Percentiles rank a stretch among this genome's conserved stretches.
These are phyloP conservation scores for Linnemannia zychae DNA, from an alignment of 192 early-diverging fungal species.

Conservation along the genomic window DNA sequence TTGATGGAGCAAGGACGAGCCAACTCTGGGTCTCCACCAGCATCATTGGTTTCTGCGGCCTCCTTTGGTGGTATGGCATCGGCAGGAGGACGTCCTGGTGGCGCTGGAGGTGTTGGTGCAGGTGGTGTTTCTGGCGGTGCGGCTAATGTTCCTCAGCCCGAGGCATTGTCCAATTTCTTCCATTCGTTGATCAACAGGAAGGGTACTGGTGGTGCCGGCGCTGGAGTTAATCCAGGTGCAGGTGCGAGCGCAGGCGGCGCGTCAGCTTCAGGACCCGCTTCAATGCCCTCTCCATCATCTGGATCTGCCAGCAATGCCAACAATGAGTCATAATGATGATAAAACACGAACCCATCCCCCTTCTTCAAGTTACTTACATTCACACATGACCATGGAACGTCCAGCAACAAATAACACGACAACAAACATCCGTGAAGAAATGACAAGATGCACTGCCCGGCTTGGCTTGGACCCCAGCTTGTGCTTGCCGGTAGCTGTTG, in stretches of 20 bases:
- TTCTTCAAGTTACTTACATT: no score
- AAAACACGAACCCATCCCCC: constrained; percentile 5
- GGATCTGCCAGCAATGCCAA: background rate
- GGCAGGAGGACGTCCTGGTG: constrained; percentile 1
- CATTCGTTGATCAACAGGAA: constrained; percentile 83
- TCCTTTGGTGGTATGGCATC: constrained; percentile 26
- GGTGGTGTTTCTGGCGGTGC: constrained; percentile 20
- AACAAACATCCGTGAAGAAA: background rate
- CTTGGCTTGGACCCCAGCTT: background rate
- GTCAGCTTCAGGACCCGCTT: background rate
- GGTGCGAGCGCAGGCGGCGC: constrained; percentile 2
- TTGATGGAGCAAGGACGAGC: constrained; percentile 31
- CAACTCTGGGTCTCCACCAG: constrained; percentile 4
- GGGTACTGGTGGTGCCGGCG: constrained; percentile 52
- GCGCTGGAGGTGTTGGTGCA: background rate
- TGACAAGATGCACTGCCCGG: background rate
- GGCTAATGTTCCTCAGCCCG: constrained; percentile 68
- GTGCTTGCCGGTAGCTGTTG: background rate
- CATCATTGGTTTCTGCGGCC: background rate
- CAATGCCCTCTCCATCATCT: background rate
- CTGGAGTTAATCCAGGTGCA: background rate
- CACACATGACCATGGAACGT: background rate
- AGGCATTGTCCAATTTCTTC: constrained; percentile 92
- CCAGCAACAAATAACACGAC: background rate
- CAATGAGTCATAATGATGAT: constrained; percentile 25